Evolutionary conservation across 306 rosid species (phyloP).

Genomic region (Pterocarpus santalinus): DNA sequence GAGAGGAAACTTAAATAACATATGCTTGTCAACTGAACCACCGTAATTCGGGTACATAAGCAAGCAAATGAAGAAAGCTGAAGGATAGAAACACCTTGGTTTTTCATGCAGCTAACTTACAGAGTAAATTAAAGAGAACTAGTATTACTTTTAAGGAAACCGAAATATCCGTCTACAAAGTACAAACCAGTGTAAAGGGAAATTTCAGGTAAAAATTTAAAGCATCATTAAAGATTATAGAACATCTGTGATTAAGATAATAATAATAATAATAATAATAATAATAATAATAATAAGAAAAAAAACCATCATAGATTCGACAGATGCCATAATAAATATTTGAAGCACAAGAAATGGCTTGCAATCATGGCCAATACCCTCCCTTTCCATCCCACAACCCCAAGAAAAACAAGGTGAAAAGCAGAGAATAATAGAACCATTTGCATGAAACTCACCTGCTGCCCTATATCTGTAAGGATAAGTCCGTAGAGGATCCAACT

Average conservation of each 20-base stretch:
- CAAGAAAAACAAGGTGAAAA: constrained; percentile 19
- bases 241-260: constrained; percentile 2
- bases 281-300: too few species aligned
- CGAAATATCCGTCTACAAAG: not conserved
- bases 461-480: constrained; percentile 97
- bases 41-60: not conserved
- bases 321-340: constrained; percentile 23
- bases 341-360: constrained; percentile 31
- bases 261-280: not conserved
- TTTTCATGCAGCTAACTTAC: too few species aligned
- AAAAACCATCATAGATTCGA: constrained; percentile 9
- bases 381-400: constrained; percentile 31
- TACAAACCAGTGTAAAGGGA: constrained; percentile 22
- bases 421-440: constrained; percentile 15
- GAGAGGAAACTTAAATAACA: too few species aligned
- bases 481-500: constrained; percentile 87
- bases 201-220: not conserved
- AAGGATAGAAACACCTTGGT: not conserved
- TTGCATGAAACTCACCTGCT: constrained; percentile 68
- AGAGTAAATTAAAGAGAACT: too few species aligned
- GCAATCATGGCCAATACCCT: constrained; percentile 32
- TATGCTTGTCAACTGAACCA: not conserved
- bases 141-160: not conserved
- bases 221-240: not conserved
- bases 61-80: constrained; percentile 3